A percentile compares a stretch with the other conserved stretches of the same genome.
These are phyloP conservation scores for Phyllosticta citribraziliensis DNA, from an alignment of 2,329 filamentous ascomycete species.

Conservation along the genomic window DNA sequence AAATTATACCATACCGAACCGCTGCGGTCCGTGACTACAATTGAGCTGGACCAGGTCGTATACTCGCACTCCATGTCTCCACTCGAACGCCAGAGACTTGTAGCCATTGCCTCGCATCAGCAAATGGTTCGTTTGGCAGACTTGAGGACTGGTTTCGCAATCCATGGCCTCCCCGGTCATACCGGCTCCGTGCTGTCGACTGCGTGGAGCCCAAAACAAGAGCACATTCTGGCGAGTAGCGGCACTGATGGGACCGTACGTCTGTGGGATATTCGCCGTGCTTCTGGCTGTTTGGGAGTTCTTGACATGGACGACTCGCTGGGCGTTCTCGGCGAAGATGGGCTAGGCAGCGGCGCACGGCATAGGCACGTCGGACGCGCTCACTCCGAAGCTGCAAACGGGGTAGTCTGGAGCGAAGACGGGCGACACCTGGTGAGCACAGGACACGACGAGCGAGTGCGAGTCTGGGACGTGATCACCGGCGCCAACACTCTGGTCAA, in stretches of 20 bases:
- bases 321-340: conserved; percentile 47
- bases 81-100: conserved; percentile 61
- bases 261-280: conserved; percentile 79
- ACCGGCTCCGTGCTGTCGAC: conserved; percentile 48
- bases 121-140: conserved; percentile 78
- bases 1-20: conserved; percentile 64
- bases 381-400: conserved; percentile 75
- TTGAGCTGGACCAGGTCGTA: conserved; percentile 57
- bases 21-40: conserved; percentile 52
- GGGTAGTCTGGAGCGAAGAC: conserved; percentile 73
- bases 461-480: conserved; percentile 74
- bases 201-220: conserved; percentile 72
- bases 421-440: conserved; percentile 67
- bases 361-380: conserved; percentile 40
- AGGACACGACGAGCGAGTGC: conserved; percentile 73
- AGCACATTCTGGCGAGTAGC: conserved; percentile 72
- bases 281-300: conserved; percentile 63
- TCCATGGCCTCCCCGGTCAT: conserved; percentile 40
- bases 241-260: conserved; percentile 76
- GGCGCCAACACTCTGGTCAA: conserved; percentile 81
- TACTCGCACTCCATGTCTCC: conserved; percentile 72
- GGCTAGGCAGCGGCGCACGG: conserved; percentile 34
- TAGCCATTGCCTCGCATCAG: conserved; percentile 82
- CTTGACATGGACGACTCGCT: conserved; percentile 77
- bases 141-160: conserved; percentile 65